Evolutionary conservation across 495 filamentous ascomycete species (phyloP).

Genomic region (Talaromyces proteolyticus): DNA sequence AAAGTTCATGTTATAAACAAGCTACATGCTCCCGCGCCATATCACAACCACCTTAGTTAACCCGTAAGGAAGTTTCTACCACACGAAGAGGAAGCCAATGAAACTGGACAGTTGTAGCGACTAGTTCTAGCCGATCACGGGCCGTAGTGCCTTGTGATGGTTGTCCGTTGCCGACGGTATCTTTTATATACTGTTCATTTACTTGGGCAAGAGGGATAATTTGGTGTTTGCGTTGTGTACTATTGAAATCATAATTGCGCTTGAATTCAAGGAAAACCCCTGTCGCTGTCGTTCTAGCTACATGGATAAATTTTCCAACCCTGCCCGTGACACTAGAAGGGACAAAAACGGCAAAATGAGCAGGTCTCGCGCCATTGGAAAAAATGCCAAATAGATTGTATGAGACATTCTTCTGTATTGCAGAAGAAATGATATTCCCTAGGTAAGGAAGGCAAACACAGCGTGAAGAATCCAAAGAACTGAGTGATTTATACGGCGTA

Average conservation of each 20-base stretch:
- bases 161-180: constrained; percentile 11
- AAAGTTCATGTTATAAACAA: too few species aligned
- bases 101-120: constrained; percentile 13
- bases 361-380: constrained; percentile 13
- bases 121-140: constrained; percentile 15
- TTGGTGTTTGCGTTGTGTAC: constrained; percentile 10
- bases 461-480: background rate
- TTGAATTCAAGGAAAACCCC: constrained; percentile 19
- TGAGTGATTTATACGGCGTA: background rate
- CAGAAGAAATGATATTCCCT: background rate
- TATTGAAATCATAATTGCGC: constrained; percentile 16
- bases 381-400: constrained; percentile 14
- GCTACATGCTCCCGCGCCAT: too few species aligned
- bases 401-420: constrained; percentile 7
- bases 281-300: constrained; percentile 14
- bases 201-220: constrained; percentile 14
- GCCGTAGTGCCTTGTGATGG: constrained; percentile 12
- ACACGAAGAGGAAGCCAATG: too few species aligned
- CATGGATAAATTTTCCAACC: constrained; percentile 14
- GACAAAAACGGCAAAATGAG: constrained; percentile 14
- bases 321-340: constrained; percentile 6
- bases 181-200: constrained; percentile 11
- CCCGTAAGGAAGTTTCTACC: too few species aligned
- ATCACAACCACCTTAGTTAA: too few species aligned
- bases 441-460: background rate